A percentile compares a stretch with the other conserved stretches of the same genome.
Conservation (phyloP, 1,284 basidiomycete genomes). For the Malassezia caprae region DNA sequence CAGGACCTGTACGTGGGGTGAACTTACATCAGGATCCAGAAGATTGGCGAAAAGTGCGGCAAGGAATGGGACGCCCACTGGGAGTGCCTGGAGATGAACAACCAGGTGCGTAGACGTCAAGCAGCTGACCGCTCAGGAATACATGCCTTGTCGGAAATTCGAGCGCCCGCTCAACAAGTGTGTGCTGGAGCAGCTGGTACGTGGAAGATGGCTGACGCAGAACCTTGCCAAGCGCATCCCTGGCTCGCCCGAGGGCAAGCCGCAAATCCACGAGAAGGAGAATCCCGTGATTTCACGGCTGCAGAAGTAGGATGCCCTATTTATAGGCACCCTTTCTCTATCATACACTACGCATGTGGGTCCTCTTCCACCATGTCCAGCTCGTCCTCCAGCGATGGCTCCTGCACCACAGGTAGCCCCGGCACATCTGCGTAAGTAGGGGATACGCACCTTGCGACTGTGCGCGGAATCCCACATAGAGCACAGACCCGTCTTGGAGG, state of each 20-base stretch:
- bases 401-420: slow-evolving; percentile 4
- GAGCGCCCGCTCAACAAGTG: slow-evolving; percentile 86
- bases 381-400: slow-evolving; percentile 13
- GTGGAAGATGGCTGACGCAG: slow-evolving; percentile 51
- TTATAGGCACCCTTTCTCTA: neutral
- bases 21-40: slow-evolving; percentile 60
- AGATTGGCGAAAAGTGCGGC: slow-evolving; percentile 84
- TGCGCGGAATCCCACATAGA: slow-evolving; percentile 14
- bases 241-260: slow-evolving; percentile 71
- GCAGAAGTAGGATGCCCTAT: slow-evolving; percentile 14
- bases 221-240: slow-evolving; percentile 87
- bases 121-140: slow-evolving; percentile 58
- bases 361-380: neutral
- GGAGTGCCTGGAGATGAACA: slow-evolving; percentile 86
- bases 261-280: slow-evolving; percentile 79
- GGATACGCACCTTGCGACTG: neutral
- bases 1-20: slow-evolving; percentile 66
- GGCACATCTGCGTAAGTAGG: neutral
- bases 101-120: slow-evolving; percentile 61
- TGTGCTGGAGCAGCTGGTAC: slow-evolving; percentile 80
- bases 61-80: slow-evolving; percentile 85
- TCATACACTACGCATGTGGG: neutral
- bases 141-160: slow-evolving; percentile 76
- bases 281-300: slow-evolving; percentile 56
- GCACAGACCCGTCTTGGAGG: neutral